Conservation (phyloP, 129 eudicot species). For the Lactuca saligna region DNA sequence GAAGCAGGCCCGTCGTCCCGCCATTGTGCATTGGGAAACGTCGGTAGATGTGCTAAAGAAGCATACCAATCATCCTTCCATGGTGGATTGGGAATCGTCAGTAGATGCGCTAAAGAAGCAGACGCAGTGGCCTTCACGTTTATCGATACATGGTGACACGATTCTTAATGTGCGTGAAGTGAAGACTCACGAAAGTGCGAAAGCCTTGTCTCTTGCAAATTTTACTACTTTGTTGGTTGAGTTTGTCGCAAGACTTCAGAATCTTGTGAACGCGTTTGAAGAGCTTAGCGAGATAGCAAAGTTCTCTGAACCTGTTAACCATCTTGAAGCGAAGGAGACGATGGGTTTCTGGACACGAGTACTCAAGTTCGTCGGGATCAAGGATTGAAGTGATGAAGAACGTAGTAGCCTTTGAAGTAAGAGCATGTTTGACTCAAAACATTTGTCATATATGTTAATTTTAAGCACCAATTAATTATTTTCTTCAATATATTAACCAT, state of each 20-base stretch:
- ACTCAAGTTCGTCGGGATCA: constrained; percentile 38
- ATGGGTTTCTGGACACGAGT: constrained; percentile 37
- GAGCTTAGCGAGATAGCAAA: constrained; percentile 72
- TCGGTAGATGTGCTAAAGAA: constrained; percentile 51
- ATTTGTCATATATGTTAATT: too few relatives aligned
- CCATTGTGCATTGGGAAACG: constrained; percentile 34
- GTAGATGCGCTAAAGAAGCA: constrained; percentile 53
- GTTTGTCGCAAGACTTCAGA: constrained; percentile 92
- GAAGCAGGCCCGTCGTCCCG: constrained; percentile 33
- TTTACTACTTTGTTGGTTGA: constrained; percentile 77
- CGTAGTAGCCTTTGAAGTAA: too few relatives aligned
- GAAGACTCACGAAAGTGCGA: constrained; percentile 75
- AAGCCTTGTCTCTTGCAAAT: constrained; percentile 68
- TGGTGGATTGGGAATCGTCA: constrained; percentile 52
- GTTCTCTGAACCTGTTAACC: constrained; percentile 52
- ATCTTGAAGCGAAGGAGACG: constrained; percentile 32
- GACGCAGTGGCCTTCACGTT: constrained; percentile 87
- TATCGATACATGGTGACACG: constrained; percentile 62
- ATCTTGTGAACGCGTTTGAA: constrained; percentile 59
- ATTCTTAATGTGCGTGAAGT: constrained; percentile 73
- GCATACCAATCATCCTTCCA: constrained; percentile 50
- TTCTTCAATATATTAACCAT: too few relatives aligned
- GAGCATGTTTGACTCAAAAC: too few relatives aligned
- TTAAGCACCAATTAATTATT: too few relatives aligned
- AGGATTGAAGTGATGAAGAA: not conserved